Evolutionary conservation across 345 rosid genomes (phyloP).

Genomic region (Durio zibethinus): DNA sequence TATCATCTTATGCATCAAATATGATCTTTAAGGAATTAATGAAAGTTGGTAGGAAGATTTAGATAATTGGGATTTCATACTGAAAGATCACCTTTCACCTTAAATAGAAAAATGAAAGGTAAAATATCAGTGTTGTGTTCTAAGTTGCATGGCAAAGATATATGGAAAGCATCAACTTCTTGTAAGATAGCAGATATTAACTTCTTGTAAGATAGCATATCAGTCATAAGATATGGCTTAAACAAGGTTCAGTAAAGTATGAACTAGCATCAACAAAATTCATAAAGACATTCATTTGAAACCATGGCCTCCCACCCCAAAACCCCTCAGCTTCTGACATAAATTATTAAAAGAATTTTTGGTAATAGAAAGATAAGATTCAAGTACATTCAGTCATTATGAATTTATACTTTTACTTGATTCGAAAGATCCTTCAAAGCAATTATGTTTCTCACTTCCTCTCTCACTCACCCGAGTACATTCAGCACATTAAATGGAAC

Average conservation of each 20-base stretch:
- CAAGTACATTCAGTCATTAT: background rate
- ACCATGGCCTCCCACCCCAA: background rate
- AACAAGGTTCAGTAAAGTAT: background rate
- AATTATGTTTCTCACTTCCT: background rate
- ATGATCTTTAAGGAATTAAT: background rate
- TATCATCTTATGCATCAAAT: too few species aligned
- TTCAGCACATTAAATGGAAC: background rate
- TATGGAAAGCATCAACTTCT: background rate
- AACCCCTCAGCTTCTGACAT: background rate
- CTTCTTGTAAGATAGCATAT: background rate
- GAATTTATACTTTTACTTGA: conserved; percentile 9
- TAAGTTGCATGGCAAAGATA: background rate
- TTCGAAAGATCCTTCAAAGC: background rate
- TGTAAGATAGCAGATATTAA: too few species aligned
- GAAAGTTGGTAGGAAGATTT: background rate
- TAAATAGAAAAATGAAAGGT: background rate
- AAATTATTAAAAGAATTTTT: background rate
- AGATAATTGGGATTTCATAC: background rate
- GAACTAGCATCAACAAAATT: background rate
- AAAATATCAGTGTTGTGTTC: background rate
- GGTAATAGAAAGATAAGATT: background rate
- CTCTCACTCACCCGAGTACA: background rate
- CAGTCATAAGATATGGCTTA: background rate
- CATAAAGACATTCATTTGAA: background rate
- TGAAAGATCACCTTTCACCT: background rate